Evolutionary conservation across 257 asterid genomes (phyloP).

Genomic region (Schizonepeta tenuifolia): DNA sequence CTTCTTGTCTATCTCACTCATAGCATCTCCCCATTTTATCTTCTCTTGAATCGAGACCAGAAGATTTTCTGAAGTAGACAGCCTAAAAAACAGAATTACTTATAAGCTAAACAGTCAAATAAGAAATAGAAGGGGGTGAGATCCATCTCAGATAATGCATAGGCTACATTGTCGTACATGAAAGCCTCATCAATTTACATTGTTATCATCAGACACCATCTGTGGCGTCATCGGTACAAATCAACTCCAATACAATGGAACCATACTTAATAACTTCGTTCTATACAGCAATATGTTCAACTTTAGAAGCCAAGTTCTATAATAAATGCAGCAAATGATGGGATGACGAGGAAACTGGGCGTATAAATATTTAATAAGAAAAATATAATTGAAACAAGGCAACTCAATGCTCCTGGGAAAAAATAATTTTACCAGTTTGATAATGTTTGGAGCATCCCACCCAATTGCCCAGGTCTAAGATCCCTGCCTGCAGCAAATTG

Average conservation of each 20-base stretch:
- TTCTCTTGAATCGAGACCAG: conserved; percentile 93
- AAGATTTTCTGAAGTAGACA: conserved; percentile 82
- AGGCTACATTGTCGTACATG: neutral
- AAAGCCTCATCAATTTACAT: neutral
- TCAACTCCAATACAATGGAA: neutral
- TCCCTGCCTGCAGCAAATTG: conserved; percentile 99
- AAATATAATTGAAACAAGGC: conserved; percentile 4
- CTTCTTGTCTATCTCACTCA: conserved; percentile 77
- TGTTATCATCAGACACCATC: conserved; percentile 12
- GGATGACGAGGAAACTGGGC: neutral
- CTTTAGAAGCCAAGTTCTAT: neutral
- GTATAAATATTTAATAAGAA: neutral
- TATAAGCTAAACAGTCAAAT: conserved; percentile 1
- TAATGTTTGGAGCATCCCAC: conserved; percentile 74
- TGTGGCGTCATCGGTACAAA: conserved; percentile 4
- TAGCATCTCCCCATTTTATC: conserved; percentile 94
- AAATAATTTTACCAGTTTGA: conserved; percentile 62
- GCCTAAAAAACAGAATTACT: conserved; percentile 45
- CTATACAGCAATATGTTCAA: too few relatives aligned
- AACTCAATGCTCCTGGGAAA: conserved; percentile 2
- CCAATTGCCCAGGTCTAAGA: conserved; percentile 90
- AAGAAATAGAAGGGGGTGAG: neutral
- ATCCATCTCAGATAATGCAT: neutral
- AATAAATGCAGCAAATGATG: neutral
- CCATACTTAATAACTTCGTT: neutral